These are phyloP conservation scores for Penicillium sp. DNA, from an alignment of 2,329 filamentous ascomycete genomes.

Conservation along the genomic window DNA sequence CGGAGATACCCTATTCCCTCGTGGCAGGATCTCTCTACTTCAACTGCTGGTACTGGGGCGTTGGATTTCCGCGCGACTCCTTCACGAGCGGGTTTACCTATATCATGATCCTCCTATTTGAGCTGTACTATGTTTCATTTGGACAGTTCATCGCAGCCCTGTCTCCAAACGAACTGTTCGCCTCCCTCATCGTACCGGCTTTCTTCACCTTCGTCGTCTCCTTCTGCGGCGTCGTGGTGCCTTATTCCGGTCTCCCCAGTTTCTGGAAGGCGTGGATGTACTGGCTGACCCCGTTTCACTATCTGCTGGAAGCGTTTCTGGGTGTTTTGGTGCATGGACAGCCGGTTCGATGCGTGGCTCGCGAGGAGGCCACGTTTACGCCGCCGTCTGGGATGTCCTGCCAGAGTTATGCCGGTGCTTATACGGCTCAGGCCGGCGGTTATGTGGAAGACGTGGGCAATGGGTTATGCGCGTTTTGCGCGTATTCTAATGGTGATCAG, in stretches of 20 bases:
- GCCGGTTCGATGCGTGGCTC: slow-evolving; percentile 51
- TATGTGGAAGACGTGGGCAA: slow-evolving; percentile 56
- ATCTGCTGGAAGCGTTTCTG: slow-evolving; percentile 61
- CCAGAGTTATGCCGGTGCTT: slow-evolving; percentile 54
- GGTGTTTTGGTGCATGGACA: slow-evolving; percentile 53
- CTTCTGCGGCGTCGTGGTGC: slow-evolving; percentile 73
- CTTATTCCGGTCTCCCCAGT: slow-evolving; percentile 56
- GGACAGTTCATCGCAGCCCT: slow-evolving; percentile 66
- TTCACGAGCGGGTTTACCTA: slow-evolving; percentile 61
- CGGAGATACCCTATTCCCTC: slow-evolving; percentile 67
- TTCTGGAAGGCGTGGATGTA: slow-evolving; percentile 70
- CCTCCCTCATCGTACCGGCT: slow-evolving; percentile 62
- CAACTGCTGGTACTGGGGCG: slow-evolving; percentile 58
- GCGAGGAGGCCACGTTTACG: slow-evolving; percentile 59
- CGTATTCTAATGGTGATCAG: slow-evolving; percentile 58
- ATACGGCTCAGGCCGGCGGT: slow-evolving; percentile 53
- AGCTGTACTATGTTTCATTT: slow-evolving; percentile 62
- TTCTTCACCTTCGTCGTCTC: slow-evolving; percentile 67
- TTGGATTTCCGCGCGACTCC: slow-evolving; percentile 52
- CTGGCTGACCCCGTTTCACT: slow-evolving; percentile 64
- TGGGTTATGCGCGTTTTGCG: slow-evolving; percentile 62
- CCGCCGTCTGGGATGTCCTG: slow-evolving; percentile 60
- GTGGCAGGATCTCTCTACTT: slow-evolving; percentile 64
- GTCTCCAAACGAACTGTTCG: slow-evolving; percentile 63
- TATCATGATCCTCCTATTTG: slow-evolving; percentile 62